These are phyloP conservation scores for Tuber microsphaerosporum DNA, from an alignment of 495 filamentous ascomycete species.

Conservation along the genomic window DNA sequence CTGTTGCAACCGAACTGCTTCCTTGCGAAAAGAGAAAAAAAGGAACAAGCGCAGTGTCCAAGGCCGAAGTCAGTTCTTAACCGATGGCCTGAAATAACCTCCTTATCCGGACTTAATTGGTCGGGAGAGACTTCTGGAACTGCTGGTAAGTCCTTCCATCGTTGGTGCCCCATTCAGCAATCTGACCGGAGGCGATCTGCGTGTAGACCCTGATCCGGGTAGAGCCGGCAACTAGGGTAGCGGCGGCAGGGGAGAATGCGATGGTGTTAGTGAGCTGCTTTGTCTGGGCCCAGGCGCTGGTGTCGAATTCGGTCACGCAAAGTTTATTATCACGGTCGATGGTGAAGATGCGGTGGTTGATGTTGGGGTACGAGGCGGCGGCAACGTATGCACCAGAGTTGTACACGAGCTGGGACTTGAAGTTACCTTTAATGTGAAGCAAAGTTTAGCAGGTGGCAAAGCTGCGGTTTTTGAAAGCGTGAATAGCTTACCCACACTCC, in stretches of 20 bases:
- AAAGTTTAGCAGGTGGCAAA: background rate
- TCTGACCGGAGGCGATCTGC: background rate
- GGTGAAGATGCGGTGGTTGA: slow-evolving; percentile 9
- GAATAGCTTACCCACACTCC: slow-evolving; percentile 11
- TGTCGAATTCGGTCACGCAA: slow-evolving; percentile 7
- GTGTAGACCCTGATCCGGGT: background rate
- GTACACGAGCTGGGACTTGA: slow-evolving; percentile 1
- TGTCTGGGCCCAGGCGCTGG: background rate
- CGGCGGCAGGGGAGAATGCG: background rate
- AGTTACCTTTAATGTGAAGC: slow-evolving; percentile 2
- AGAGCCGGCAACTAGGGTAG: background rate
- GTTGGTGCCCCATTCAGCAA: slow-evolving; percentile 10
- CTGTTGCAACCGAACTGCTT: no score
- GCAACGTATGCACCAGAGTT: slow-evolving; percentile 2
- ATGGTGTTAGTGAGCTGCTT: background rate
- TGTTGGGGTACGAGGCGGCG: background rate
- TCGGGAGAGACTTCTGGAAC: no score
- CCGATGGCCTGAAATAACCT: no score
- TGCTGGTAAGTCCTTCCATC: background rate
- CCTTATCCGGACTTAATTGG: no score
- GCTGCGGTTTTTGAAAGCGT: no score
- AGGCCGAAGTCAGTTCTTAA: no score
- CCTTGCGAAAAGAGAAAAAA: no score
- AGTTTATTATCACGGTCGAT: slow-evolving; percentile 12
- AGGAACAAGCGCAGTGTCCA: no score